These are phyloP conservation scores for Dujonia santamariae DNA, from an alignment of 1,139 yeast genomes.

Conservation along the genomic window DNA sequence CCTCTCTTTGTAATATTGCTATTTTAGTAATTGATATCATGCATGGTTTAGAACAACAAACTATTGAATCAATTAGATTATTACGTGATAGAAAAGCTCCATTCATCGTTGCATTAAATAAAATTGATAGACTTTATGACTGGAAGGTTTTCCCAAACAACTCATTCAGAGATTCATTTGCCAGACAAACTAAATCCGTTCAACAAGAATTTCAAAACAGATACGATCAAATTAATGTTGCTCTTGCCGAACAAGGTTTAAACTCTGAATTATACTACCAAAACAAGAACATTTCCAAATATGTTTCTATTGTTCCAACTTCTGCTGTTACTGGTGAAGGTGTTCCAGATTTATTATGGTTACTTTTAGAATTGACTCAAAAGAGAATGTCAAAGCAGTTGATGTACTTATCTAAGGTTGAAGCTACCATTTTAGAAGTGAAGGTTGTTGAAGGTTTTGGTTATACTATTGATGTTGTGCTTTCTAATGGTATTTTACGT, in stretches of 20 bases:
- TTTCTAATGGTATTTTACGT: slow-evolving; percentile 88
- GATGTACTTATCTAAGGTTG: slow-evolving; percentile 90
- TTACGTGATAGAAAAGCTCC: slow-evolving; percentile 98
- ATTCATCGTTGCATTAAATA: slow-evolving; percentile 92
- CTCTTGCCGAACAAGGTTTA: slow-evolving; percentile 96
- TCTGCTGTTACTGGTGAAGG: slow-evolving; percentile 99
- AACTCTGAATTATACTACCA: slow-evolving; percentile 95
- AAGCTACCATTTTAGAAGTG: slow-evolving; percentile 96
- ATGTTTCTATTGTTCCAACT: slow-evolving; percentile 95
- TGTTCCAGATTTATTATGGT: slow-evolving; percentile 97
- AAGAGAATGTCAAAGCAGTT: slow-evolving; percentile 98
- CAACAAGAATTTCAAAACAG: slow-evolving; percentile 91
- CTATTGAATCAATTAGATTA: slow-evolving; percentile 87
- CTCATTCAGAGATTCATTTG: slow-evolving; percentile 91
- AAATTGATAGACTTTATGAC: slow-evolving; percentile 94
- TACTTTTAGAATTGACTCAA: slow-evolving; percentile 91
- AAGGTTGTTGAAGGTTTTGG: slow-evolving; percentile 99
- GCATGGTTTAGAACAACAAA: slow-evolving; percentile 99
- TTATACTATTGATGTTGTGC: slow-evolving; percentile 95
- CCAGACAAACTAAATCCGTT: slow-evolving; percentile 77
- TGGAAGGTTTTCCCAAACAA: slow-evolving; percentile 91
- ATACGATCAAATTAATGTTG: slow-evolving; percentile 79
- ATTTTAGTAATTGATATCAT: slow-evolving; percentile 95
- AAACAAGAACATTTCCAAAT: slow-evolving; percentile 88
- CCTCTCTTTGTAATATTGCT: slow-evolving; percentile 98